phyloP scores from a whole-genome alignment of 2,329 filamentous ascomycete species.

The Sporothrix humicola region DNA sequence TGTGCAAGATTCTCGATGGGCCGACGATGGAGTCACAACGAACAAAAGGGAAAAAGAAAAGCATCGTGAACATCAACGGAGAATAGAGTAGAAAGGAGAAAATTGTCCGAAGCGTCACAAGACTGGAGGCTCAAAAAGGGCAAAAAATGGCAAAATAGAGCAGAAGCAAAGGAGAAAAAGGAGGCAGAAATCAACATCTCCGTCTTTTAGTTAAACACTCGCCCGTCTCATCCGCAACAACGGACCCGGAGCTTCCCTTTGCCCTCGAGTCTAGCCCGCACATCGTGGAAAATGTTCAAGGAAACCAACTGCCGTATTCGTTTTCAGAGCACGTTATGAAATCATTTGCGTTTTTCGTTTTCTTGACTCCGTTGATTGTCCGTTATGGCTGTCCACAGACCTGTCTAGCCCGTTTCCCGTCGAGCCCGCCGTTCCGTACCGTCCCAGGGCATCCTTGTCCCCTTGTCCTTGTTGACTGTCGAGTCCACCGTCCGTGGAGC shows the following conservation, averaged over 20 bases:
- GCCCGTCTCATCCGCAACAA: not conserved
- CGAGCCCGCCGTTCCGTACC: slow-evolving; percentile 8
- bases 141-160: not conserved
- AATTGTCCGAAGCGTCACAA: not conserved
- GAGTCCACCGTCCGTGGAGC: too few species aligned
- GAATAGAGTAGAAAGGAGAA: not conserved
- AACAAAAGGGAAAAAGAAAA: not conserved
- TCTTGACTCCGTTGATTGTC: not conserved
- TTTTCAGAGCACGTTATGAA: not conserved
- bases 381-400: not conserved
- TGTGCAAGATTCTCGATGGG: not conserved
- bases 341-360: not conserved
- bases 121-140: too few species aligned
- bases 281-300: not conserved
- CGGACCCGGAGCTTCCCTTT: not conserved
- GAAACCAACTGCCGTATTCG: not conserved
- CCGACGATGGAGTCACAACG: not conserved
- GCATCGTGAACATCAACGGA: too few species aligned
- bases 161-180: not conserved
- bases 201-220: not conserved
- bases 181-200: not conserved
- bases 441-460: slow-evolving; percentile 21
- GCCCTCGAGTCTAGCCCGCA: not conserved
- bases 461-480: not conserved
- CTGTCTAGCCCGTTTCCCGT: not conserved